Evolutionary conservation across 2,329 filamentous ascomycete species (phyloP).

Genomic region (Hirsutella minnesotensis): DNA sequence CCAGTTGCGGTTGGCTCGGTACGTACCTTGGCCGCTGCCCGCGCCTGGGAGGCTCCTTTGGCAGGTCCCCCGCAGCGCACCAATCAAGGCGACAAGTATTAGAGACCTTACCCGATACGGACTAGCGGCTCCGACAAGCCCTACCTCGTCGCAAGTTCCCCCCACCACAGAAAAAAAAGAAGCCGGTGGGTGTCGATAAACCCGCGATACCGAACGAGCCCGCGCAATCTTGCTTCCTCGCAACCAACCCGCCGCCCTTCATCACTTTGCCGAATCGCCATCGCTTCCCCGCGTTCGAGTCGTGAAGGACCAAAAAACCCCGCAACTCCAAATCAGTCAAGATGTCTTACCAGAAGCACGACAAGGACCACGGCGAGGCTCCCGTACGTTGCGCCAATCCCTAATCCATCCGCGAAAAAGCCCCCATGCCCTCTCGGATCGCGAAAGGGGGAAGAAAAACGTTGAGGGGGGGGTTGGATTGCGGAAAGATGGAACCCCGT

Average conservation of each 20-base stretch:
- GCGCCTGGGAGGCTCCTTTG: too few relatives aligned
- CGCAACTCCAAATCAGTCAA: slow-evolving; percentile 26
- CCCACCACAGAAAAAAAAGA: slow-evolving; percentile 8
- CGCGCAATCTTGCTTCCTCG: background rate
- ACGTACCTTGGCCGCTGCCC: slow-evolving; percentile 7
- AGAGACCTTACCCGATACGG: slow-evolving; percentile 1
- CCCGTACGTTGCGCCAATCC: slow-evolving; percentile 45
- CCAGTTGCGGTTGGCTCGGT: background rate
- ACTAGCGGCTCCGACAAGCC: slow-evolving; percentile 12
- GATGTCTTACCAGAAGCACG: slow-evolving; percentile 92
- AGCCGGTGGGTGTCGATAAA: background rate
- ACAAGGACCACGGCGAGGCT: slow-evolving; percentile 87
- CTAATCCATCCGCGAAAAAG: background rate
- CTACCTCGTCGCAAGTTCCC: slow-evolving; percentile 6
- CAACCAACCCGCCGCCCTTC: slow-evolving; percentile 30
- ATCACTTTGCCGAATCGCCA: slow-evolving; percentile 69
- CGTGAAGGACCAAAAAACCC: slow-evolving; percentile 46
- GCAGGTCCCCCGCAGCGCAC: background rate
- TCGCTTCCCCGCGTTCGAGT: slow-evolving; percentile 53
- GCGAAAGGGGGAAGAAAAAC: background rate
- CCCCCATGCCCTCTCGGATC: background rate
- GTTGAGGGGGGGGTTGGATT: background rate
- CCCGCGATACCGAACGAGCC: background rate
- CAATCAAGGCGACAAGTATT: slow-evolving; percentile 6
- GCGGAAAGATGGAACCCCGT: background rate